Percentiles rank a stretch among this genome's conserved stretches.
Conservation (phyloP, 805 yeast species). For the Zygosaccharomyces kombuchaensis region DNA sequence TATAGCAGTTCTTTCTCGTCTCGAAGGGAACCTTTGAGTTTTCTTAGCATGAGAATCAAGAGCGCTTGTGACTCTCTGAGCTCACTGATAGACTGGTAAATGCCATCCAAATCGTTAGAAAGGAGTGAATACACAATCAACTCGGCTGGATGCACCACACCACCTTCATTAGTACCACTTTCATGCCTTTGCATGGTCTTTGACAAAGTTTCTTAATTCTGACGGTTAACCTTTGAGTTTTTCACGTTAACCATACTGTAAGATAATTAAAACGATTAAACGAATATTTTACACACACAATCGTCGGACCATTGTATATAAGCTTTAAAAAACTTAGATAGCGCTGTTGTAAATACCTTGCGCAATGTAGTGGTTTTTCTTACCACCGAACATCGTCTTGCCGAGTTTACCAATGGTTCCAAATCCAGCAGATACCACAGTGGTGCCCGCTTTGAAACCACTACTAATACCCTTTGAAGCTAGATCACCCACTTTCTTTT, state of each 20-base stretch:
- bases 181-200: conserved; percentile 5
- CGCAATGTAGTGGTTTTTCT: conserved; percentile 16
- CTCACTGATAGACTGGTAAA: conserved; percentile 31
- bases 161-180: neutral
- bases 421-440: conserved; percentile 42
- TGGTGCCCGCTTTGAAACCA: conserved; percentile 42
- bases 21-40: conserved; percentile 22
- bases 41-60: conserved; percentile 25
- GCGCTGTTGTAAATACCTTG: conserved; percentile 16
- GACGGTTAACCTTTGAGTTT: neutral
- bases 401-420: conserved; percentile 42
- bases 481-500: conserved; percentile 41
- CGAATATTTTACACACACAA: neutral
- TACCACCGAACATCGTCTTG: conserved; percentile 39
- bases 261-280: neutral
- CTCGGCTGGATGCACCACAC: conserved; percentile 31
- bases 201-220: neutral
- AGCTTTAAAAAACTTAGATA: neutral
- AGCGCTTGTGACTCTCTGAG: conserved; percentile 33
- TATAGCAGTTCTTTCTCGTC: conserved; percentile 21
- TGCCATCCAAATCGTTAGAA: conserved; percentile 31
- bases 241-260: neutral
- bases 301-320: neutral
- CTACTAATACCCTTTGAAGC: conserved; percentile 51
- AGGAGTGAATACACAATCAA: conserved; percentile 30